Evolutionary conservation across 1,139 yeast species (phyloP), one percentile per base, ranked within the genome.

Genomic region (Blastobotrys niveus): DNA sequence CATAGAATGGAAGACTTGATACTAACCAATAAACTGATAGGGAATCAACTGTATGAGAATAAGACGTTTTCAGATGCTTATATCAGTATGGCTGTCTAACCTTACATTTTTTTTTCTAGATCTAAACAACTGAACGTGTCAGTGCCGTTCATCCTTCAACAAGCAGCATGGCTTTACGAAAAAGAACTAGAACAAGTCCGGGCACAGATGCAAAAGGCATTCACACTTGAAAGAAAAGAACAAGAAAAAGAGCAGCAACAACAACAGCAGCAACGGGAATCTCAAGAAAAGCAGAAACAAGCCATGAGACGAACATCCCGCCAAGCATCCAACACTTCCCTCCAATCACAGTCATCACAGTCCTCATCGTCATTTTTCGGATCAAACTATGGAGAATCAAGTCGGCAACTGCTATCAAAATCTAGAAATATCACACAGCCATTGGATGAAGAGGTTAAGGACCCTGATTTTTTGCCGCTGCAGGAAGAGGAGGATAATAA

Each of bases 81-180:
- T 29, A 7, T 10, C 18, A 7, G 14, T 3, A 4, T 20, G 48
- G 29, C 42, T 17, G n/a, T n/a, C n/a, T n/a, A n/a, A n/a, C n/a
- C n/a, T n/a, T n/a, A n/a, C n/a, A n/a, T n/a, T n/a, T n/a, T n/a
- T 24, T 49, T 53, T n/a, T n/a, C n/a, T n/a, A n/a, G n/a, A 31
- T 68, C 66, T 3, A 34, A 45, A 12, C 47, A 58, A 45, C 70
- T 71, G 44, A 54, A 59, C 9, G 74, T 68, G 2, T 60, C 72
- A 2, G 63, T 63, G 5, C 63, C 68, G 6, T 71, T 70, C 45
- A 57, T 71, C 3, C 64, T 71, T 20, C 74, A 71, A 49, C 74
- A 71, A 48, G 72, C 74, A 1, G 71, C 70, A 5, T 70, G 75
- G 74, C 59, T 71, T 3, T 71, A 71, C 46, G 74, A 71, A 48